Percentiles rank a stretch among this genome's conserved stretches.
phyloP scores from a whole-genome alignment of 2,329 filamentous ascomycete genomes.

The Penicillium capsulatum region DNA sequence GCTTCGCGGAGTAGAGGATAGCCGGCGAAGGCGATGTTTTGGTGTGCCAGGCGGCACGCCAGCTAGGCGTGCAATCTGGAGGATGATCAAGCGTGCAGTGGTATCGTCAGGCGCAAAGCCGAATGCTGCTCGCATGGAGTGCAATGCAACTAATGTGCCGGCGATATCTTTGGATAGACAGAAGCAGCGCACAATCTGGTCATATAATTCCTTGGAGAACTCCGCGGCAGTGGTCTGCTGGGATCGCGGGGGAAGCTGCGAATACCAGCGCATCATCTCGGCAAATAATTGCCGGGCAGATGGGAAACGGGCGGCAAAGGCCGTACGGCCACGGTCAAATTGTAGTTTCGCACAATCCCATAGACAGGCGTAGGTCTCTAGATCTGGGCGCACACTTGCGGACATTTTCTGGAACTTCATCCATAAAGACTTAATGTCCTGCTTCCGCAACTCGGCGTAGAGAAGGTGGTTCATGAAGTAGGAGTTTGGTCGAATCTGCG shows the following conservation, averaged over 20 bases:
- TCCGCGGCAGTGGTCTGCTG: conserved; percentile 31
- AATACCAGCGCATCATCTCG: conserved; percentile 49
- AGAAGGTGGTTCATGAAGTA: conserved; percentile 79
- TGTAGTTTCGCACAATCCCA: conserved; percentile 54
- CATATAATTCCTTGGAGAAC: conserved; percentile 49
- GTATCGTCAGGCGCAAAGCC: conserved; percentile 44
- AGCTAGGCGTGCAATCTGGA: conserved; percentile 47
- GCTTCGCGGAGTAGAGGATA: conserved; percentile 39
- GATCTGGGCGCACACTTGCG: conserved; percentile 55
- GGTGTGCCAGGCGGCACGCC: conserved; percentile 32
- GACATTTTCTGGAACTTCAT: conserved; percentile 55
- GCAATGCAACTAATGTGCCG: conserved; percentile 49
- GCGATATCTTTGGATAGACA: conserved; percentile 47
- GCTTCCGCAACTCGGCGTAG: conserved; percentile 60
- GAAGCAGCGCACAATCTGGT: conserved; percentile 51
- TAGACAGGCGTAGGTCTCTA: conserved; percentile 64
- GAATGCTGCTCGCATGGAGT: conserved; percentile 44
- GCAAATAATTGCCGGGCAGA: conserved; percentile 44
- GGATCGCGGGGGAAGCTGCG: conserved; percentile 28
- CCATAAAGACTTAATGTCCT: conserved; percentile 53
- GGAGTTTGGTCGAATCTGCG: conserved; percentile 63
- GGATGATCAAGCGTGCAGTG: conserved; percentile 47
- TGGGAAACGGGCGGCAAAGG: conserved; percentile 47
- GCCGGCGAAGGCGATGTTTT: conserved; percentile 38
- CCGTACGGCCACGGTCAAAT: conserved; percentile 46